Conservation (phyloP, 2,329 filamentous ascomycete species). For the Colletotrichum eleusines region DNA sequence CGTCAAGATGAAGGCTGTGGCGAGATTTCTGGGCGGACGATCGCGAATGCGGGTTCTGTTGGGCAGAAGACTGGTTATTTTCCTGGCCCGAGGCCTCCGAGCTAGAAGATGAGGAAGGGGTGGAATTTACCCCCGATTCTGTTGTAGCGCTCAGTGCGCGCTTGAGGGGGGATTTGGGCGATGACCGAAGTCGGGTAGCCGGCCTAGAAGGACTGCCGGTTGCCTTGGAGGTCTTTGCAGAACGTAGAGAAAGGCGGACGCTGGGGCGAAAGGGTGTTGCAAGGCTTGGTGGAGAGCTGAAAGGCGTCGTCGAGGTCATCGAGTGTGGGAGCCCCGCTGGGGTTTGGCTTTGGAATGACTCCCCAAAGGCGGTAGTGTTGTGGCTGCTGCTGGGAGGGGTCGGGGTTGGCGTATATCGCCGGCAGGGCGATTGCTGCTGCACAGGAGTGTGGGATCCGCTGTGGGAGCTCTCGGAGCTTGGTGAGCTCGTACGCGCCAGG, state of each 20-base stretch:
- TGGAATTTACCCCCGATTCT: slow-evolving; percentile 66
- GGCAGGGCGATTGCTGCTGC: slow-evolving; percentile 58
- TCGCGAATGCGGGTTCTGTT: slow-evolving; percentile 56
- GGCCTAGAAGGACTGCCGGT: slow-evolving; percentile 65
- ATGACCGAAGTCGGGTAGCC: slow-evolving; percentile 73
- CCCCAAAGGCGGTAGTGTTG: slow-evolving; percentile 48
- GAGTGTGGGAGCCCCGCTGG: slow-evolving; percentile 44
- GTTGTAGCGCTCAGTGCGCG: slow-evolving; percentile 78
- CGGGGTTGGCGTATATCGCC: slow-evolving; percentile 49
- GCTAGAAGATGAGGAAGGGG: slow-evolving; percentile 69
- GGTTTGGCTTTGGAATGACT: slow-evolving; percentile 47
- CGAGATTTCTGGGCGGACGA: slow-evolving; percentile 63
- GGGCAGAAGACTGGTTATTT: slow-evolving; percentile 55
- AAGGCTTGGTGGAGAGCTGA: slow-evolving; percentile 57
- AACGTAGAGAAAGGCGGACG: slow-evolving; percentile 74
- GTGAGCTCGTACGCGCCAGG: slow-evolving; percentile 64
- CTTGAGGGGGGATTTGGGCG: slow-evolving; percentile 84
- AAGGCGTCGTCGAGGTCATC: slow-evolving; percentile 47
- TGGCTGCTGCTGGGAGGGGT: slow-evolving; percentile 44
- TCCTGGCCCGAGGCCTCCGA: slow-evolving; percentile 57
- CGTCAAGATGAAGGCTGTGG: slow-evolving; percentile 69
- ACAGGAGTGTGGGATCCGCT: slow-evolving; percentile 40
- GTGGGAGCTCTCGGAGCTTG: slow-evolving; percentile 62
- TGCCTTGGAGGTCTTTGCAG: slow-evolving; percentile 70
- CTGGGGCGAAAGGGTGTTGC: slow-evolving; percentile 75